Conservation (phyloP, 2,329 filamentous ascomycete species). For the Elsinoe arachidis region DNA sequence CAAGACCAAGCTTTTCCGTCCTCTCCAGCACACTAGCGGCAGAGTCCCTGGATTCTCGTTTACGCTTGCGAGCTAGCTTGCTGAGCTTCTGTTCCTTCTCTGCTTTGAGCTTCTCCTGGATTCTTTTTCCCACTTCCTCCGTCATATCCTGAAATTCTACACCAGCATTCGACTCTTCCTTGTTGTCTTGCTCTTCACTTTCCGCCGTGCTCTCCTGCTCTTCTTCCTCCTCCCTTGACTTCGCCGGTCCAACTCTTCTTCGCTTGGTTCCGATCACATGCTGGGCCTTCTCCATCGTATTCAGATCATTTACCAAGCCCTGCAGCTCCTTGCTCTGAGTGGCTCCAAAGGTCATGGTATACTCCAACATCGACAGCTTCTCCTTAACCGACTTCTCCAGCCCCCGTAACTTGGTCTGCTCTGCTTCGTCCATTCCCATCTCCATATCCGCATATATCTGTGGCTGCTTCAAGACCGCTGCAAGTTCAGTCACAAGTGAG, state of each 20-base stretch:
- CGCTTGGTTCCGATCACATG: background rate
- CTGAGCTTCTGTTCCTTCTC: conserved; percentile 20
- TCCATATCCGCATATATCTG: background rate
- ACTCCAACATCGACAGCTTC: too few species aligned
- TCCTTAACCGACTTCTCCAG: background rate
- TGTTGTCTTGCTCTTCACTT: background rate
- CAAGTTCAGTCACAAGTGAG: background rate
- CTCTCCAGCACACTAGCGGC: background rate
- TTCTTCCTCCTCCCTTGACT: background rate
- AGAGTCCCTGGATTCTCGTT: conserved; percentile 22
- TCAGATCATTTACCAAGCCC: background rate
- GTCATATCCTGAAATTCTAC: conserved; percentile 23
- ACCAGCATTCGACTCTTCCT: background rate
- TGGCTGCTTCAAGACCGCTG: background rate
- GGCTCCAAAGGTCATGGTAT: too few species aligned
- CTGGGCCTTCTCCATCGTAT: background rate
- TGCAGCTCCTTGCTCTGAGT: background rate
- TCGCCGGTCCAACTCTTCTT: background rate
- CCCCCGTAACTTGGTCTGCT: background rate
- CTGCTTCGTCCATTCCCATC: background rate
- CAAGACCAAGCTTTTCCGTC: background rate
- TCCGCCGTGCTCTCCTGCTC: background rate
- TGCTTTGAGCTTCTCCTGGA: conserved; percentile 24
- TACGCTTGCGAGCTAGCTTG: conserved; percentile 27
- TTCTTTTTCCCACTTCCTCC: conserved; percentile 24